Percentiles rank a stretch among this genome's conserved stretches.
These are phyloP conservation scores for Scheffersomyces stipitis DNA, from an alignment of 805 yeast genomes.

Conservation along the genomic window DNA sequence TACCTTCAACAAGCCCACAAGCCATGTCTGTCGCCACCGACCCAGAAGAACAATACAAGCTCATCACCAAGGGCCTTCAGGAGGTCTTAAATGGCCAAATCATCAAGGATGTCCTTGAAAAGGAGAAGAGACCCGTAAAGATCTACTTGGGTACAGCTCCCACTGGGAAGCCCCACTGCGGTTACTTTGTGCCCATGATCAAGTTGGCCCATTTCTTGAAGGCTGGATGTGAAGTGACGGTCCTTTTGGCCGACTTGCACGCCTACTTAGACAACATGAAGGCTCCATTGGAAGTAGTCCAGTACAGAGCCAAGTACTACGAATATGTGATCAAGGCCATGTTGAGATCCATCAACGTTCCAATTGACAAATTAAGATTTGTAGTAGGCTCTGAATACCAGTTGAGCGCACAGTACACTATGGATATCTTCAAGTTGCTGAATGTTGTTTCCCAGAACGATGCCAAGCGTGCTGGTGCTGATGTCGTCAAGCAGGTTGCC, in stretches of 20 bases:
- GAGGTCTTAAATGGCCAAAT: conserved; percentile 89
- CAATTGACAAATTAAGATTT: conserved; percentile 83
- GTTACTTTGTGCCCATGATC: conserved; percentile 97
- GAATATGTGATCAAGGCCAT: conserved; percentile 82
- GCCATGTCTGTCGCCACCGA: conserved; percentile 32
- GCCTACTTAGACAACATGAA: conserved; percentile 98
- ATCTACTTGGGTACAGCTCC: conserved; percentile 99
- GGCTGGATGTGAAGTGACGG: conserved; percentile 95
- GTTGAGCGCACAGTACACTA: conserved; percentile 68
- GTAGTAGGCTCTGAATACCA: conserved; percentile 92
- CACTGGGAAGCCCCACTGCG: conserved; percentile 98
- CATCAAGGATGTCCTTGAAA: conserved; percentile 79
- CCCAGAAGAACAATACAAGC: conserved; percentile 64
- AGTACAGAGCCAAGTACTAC: conserved; percentile 86
- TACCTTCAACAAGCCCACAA: too few relatives aligned
- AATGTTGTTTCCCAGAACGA: conserved; percentile 90
- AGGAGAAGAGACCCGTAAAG: conserved; percentile 76
- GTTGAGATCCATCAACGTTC: conserved; percentile 82
- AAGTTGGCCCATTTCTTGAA: conserved; percentile 90
- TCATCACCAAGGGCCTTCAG: conserved; percentile 84
- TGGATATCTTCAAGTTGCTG: conserved; percentile 86
- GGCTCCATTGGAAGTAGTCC: conserved; percentile 91
- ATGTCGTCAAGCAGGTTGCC: conserved; percentile 95
- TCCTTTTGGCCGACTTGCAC: conserved; percentile 90
- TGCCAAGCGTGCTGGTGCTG: conserved; percentile 99